Base-by-base conservation (phyloP, 768 basidiomycete genomes). In the Amanita thiersii region DNA sequence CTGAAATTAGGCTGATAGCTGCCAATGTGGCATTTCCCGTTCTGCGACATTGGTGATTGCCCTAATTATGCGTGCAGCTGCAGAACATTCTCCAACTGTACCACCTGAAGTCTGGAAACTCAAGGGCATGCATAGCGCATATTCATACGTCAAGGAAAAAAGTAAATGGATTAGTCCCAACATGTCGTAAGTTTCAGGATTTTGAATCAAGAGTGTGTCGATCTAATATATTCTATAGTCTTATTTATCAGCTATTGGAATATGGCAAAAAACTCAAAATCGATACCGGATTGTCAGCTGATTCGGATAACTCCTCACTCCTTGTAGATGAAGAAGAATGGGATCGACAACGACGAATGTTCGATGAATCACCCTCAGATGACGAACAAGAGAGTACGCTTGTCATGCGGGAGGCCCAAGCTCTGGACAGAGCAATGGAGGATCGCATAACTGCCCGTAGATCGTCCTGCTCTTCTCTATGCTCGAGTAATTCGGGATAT, bases 201-300 rank as follows among this genome's bases (percentile, higher is more conserved):
- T 37, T 39, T 42, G 36, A 47, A 36, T 34, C 39, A 34, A 40
- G 43, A 37, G 12, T 24, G 4, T 41, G 39, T 56, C 45, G 47
- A 43, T 50, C 29, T 44, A 48, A 50, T 45, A 49, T 38, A 40
- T 45, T 44, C 50, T 36, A 50, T 45, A 90, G 89, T 44, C 79
- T 93, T 58, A 91, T 93, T 64, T 92, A 92, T 70, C 90, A 93
- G 64, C 70, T 94, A 33, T 68, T 90, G 53, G 91, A 93, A 58
- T 94, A 92, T 60, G 89, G 92, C 60, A 84, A 87, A 47, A 72
- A 69, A 38, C 64, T 87, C 43, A 75, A 72, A 50, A 63, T 69
- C 30, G 71, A 68, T 41, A 59, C 62, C 43, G 52, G 57, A 15
- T 78, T 77, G 3, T 72, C 72, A 37, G 68, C 62, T 12, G 53